These are phyloP conservation scores for Castanea crenata DNA, from an alignment of 306 rosid genomes.

Conservation along the genomic window DNA sequence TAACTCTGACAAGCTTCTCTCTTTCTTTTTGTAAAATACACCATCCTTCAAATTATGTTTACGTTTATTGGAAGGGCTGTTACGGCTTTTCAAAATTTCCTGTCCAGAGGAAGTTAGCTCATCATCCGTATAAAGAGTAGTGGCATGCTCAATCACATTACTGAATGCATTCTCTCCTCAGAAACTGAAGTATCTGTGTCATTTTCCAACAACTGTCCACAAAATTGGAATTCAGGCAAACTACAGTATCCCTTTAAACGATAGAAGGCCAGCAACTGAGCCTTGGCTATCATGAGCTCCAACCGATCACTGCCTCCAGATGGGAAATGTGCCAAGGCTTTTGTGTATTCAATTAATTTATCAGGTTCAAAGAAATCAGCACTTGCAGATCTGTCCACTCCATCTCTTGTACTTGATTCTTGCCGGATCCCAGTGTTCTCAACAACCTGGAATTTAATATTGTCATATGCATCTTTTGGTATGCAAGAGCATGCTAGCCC, in stretches of 20 bases:
- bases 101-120: constrained; percentile 35
- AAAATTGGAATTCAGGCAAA: constrained; percentile 73
- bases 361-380: constrained; percentile 55
- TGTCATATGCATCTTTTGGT: constrained; percentile 53
- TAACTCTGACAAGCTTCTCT: constrained; percentile 74
- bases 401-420: constrained; percentile 46
- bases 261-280: constrained; percentile 72
- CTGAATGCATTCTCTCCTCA: constrained; percentile 31
- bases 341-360: constrained; percentile 51
- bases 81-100: constrained; percentile 34
- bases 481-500: constrained; percentile 80
- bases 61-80: constrained; percentile 59
- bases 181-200: constrained; percentile 30
- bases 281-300: constrained; percentile 78
- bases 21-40: constrained; percentile 50
- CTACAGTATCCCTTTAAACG: constrained; percentile 67
- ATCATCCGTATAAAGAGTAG: constrained; percentile 33
- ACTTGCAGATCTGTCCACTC: constrained; percentile 54
- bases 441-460: constrained; percentile 56
- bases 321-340: constrained; percentile 60
- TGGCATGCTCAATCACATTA: constrained; percentile 38
- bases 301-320: constrained; percentile 50
- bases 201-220: constrained; percentile 56
- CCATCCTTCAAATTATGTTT: constrained; percentile 68
- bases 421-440: constrained; percentile 77